phyloP scores from a whole-genome alignment of 2,329 filamentous ascomycete genomes.

The Penicillium sp. region DNA sequence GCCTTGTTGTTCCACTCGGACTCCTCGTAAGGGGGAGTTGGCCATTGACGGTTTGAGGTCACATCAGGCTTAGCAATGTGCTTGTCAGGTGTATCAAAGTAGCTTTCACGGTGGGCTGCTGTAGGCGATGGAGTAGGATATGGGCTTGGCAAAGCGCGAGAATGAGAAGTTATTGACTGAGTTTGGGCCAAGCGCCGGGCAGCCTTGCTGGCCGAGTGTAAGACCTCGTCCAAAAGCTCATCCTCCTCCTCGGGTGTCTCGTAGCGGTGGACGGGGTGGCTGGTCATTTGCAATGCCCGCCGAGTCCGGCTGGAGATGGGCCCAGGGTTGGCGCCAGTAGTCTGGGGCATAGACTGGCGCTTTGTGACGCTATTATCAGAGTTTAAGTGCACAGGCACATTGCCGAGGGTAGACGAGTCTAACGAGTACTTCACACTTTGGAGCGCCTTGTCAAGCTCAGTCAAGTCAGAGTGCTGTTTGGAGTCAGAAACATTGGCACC shows the following conservation, averaged over 20 bases:
- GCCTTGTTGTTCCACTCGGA: conserved; percentile 86
- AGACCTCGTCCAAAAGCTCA: conserved; percentile 86
- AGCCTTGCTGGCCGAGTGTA: conserved; percentile 74
- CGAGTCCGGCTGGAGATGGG: conserved; percentile 79
- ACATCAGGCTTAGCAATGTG: conserved; percentile 59
- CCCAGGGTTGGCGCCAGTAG: conserved; percentile 25
- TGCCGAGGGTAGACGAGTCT: conserved; percentile 45
- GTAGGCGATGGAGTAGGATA: conserved; percentile 77
- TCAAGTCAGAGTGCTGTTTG: conserved; percentile 54
- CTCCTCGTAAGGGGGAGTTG: conserved; percentile 92
- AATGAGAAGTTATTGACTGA: conserved; percentile 39
- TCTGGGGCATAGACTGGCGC: conserved; percentile 43
- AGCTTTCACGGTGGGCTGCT: conserved; percentile 72
- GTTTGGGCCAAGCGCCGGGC: conserved; percentile 67
- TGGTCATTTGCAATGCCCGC: conserved; percentile 68
- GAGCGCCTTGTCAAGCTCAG: conserved; percentile 62
- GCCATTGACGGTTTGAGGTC: conserved; percentile 71
- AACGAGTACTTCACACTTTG: conserved; percentile 62
- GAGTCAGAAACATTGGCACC: conserved; percentile 51
- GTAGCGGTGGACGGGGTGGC: conserved; percentile 77
- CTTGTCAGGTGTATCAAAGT: conserved; percentile 64
- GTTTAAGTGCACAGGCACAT: conserved; percentile 38
- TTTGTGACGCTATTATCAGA: conserved; percentile 31
- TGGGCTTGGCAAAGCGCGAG: conserved; percentile 45
- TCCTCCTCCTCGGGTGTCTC: conserved; percentile 97